These are phyloP conservation scores for Amanita subjunquillea DNA, from an alignment of 768 basidiomycete genomes.

Conservation along the genomic window DNA sequence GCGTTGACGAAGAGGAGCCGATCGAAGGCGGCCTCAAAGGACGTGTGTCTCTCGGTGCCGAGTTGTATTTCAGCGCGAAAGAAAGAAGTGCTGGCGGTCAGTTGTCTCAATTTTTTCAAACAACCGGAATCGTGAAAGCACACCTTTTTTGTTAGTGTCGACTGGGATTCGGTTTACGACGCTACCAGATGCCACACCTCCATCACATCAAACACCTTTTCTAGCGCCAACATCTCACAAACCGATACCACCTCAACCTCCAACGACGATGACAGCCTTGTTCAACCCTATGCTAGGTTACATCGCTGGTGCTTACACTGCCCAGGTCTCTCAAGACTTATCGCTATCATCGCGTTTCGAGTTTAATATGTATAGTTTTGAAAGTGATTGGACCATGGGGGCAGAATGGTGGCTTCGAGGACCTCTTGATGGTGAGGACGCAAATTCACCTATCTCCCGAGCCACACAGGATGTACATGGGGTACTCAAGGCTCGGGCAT, in stretches of 20 bases:
- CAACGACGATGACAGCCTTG: conserved; percentile 88
- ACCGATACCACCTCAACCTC: conserved; percentile 56
- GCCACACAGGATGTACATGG: conserved; percentile 45
- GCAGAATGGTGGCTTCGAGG: conserved; percentile 93
- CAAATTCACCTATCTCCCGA: conserved; percentile 9
- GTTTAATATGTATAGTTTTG: conserved; percentile 95
- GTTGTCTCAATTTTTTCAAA: conserved; percentile 13
- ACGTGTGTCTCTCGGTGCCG: conserved; percentile 84
- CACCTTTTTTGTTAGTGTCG: conserved; percentile 48
- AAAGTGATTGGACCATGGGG: conserved; percentile 93
- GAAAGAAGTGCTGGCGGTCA: conserved; percentile 88
- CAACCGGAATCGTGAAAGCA: background rate
- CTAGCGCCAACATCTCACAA: conserved; percentile 28
- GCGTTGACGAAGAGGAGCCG: conserved; percentile 93
- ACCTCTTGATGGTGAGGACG: conserved; percentile 22
- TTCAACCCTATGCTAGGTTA: conserved; percentile 97
- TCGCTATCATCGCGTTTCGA: conserved; percentile 86
- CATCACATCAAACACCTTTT: conserved; percentile 44
- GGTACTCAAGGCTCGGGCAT: conserved; percentile 83
- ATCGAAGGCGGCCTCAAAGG: conserved; percentile 88
- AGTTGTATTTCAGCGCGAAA: conserved; percentile 88
- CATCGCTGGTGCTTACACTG: conserved; percentile 83
- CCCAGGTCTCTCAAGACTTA: conserved; percentile 77
- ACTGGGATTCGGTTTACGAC: conserved; percentile 94
- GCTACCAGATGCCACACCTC: conserved; percentile 66